phyloP scores from a whole-genome alignment of 192 early-diverging fungal genomes.

The Umbelopsis ramanniana region DNA sequence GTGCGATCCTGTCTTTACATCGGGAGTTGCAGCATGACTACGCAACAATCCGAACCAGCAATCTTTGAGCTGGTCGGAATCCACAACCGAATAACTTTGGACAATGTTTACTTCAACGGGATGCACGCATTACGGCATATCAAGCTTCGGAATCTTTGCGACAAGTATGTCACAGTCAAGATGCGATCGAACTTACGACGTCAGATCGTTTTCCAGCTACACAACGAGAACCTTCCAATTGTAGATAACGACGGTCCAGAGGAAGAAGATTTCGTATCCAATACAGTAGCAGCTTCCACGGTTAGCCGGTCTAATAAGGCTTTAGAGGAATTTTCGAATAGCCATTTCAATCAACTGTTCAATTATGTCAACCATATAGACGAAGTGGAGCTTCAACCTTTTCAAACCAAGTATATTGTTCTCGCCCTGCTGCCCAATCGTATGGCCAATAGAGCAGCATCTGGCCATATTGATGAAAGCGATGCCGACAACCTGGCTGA shows the following conservation, averaged over 20 bases:
- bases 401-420: constrained; percentile 73
- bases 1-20: neutral
- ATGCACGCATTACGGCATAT: constrained; percentile 77
- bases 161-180: constrained; percentile 64
- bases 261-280: constrained; percentile 46
- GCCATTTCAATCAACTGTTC: constrained; percentile 89
- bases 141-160: constrained; percentile 70
- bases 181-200: constrained; percentile 77
- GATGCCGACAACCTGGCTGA: constrained; percentile 34
- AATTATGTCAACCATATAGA: constrained; percentile 88
- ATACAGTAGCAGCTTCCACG: constrained; percentile 67
- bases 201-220: constrained; percentile 85
- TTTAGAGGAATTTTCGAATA: constrained; percentile 33
- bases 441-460: constrained; percentile 42
- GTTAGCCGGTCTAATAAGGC: constrained; percentile 41
- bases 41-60: constrained; percentile 29
- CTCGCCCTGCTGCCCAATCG: constrained; percentile 75
- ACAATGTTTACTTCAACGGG: constrained; percentile 85
- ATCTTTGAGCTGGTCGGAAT: constrained; percentile 62
- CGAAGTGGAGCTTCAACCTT: constrained; percentile 66
- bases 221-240: constrained; percentile 81
- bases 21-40: constrained; percentile 3
- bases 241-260: constrained; percentile 52
- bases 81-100: constrained; percentile 62
- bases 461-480: constrained; percentile 27